Evolutionary conservation across 179 eudicot species (phyloP).

Genomic region (Beta macrorhiza): DNA sequence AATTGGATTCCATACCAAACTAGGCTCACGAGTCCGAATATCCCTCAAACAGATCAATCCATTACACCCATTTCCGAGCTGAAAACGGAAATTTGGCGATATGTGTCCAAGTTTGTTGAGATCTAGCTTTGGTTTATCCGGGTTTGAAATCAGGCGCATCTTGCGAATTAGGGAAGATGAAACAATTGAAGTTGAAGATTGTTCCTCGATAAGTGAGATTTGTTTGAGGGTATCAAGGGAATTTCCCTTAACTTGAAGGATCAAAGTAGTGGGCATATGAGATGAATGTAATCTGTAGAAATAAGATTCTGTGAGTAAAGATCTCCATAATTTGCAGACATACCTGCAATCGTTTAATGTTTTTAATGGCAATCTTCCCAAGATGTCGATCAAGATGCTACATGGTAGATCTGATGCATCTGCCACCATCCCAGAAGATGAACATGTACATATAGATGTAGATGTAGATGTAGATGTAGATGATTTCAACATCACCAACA

Average conservation of each 20-base stretch:
- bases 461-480: background rate
- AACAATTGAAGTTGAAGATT: background rate
- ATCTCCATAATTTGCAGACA: conserved; percentile 46
- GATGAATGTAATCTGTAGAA: conserved; percentile 34
- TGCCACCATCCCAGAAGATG: background rate
- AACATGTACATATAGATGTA: too few species aligned
- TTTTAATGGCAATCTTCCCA: conserved; percentile 39
- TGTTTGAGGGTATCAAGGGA: conserved; percentile 9
- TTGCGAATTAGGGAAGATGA: background rate
- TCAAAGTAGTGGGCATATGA: conserved; percentile 31
- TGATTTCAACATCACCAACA: background rate
- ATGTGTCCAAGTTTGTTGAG: background rate
- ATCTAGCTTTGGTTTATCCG: background rate
- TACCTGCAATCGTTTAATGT: conserved; percentile 33
- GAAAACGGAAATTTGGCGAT: conserved; percentile 20
- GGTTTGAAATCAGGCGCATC: background rate
- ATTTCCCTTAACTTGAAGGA: conserved; percentile 28
- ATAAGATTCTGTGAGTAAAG: conserved; percentile 31
- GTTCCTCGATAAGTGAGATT: conserved; percentile 6
- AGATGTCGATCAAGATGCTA: conserved; percentile 32
- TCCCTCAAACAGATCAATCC: conserved; percentile 45
- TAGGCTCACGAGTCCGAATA: conserved; percentile 25
- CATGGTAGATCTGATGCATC: conserved; percentile 32
- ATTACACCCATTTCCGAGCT: conserved; percentile 41
- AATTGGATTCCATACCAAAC: conserved; percentile 44